Percentiles rank a stretch among this genome's conserved stretches.
These are phyloP conservation scores for Corylus americana DNA, from an alignment of 306 rosid genomes.

Conservation along the genomic window DNA sequence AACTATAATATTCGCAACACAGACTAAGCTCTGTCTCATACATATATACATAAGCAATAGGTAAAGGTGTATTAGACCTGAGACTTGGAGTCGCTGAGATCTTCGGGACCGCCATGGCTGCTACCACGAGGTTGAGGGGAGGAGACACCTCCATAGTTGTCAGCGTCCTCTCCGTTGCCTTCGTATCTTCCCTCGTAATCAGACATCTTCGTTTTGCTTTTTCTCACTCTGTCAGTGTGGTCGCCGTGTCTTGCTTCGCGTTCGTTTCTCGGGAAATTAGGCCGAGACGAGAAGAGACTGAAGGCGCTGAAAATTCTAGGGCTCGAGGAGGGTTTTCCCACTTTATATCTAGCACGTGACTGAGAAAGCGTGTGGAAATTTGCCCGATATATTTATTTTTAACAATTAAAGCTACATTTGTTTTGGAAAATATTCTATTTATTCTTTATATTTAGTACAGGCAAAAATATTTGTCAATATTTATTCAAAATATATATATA, in stretches of 20 bases:
- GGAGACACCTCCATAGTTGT: slow-evolving; percentile 46
- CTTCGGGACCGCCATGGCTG: slow-evolving; percentile 44
- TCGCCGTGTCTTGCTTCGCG: background rate
- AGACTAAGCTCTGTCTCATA: background rate
- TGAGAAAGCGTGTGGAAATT: too few relatives aligned
- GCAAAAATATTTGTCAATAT: too few relatives aligned
- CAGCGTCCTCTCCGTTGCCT: slow-evolving; percentile 62
- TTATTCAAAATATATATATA: too few relatives aligned
- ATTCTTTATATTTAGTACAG: too few relatives aligned
- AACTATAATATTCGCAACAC: background rate
- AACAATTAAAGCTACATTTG: too few relatives aligned
- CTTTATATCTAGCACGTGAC: slow-evolving; percentile 8
- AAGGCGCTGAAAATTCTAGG: slow-evolving; percentile 23
- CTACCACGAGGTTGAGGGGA: slow-evolving; percentile 63
- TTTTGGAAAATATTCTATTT: too few relatives aligned
- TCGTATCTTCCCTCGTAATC: slow-evolving; percentile 82
- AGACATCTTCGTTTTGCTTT: slow-evolving; percentile 45
- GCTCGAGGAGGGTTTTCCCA: slow-evolving; percentile 18
- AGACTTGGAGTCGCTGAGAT: slow-evolving; percentile 70
- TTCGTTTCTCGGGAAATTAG: background rate
- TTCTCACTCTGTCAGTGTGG: background rate
- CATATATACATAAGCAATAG: background rate
- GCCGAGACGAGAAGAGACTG: background rate
- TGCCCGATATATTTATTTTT: too few relatives aligned
- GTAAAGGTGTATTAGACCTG: slow-evolving; percentile 40